Percentiles rank a stretch among this genome's conserved stretches.
Evolutionary conservation across 2,329 filamentous ascomycete genomes (phyloP).

Genomic region (Paraconiothyrium sp.): DNA sequence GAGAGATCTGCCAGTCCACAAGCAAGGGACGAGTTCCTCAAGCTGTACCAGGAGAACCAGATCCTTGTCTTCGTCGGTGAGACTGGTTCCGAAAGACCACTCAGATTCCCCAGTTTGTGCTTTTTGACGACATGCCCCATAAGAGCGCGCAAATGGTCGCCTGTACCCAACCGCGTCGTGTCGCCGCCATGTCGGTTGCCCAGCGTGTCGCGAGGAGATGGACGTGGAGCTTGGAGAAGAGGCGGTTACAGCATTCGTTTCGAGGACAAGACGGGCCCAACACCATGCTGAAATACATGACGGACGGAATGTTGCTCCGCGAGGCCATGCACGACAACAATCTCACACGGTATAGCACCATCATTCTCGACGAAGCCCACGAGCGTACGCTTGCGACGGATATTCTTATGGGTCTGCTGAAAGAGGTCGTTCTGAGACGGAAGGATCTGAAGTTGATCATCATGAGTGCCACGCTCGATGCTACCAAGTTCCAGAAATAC

Average conservation of each 20-base stretch:
- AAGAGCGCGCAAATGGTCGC: conserved; percentile 87
- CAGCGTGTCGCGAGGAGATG: conserved; percentile 97
- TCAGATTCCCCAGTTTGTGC: conserved; percentile 97
- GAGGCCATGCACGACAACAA: conserved; percentile 94
- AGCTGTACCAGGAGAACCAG: conserved; percentile 91
- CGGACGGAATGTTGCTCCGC: conserved; percentile 95
- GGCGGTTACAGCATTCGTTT: conserved; percentile 96
- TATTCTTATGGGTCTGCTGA: conserved; percentile 91
- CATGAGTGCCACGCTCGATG: conserved; percentile 94
- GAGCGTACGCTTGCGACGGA: conserved; percentile 96
- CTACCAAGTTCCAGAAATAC: conserved; percentile 97
- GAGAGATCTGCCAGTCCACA: conserved; percentile 87
- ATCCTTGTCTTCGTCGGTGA: conserved; percentile 99
- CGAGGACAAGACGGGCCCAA: conserved; percentile 87
- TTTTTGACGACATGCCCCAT: conserved; percentile 95
- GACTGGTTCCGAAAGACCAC: conserved; percentile 99
- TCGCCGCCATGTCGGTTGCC: conserved; percentile 96
- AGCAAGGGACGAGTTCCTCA: conserved; percentile 94
- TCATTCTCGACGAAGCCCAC: conserved; percentile 98
- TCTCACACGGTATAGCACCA: conserved; percentile 88
- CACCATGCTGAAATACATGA: conserved; percentile 99
- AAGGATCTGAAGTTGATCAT: conserved; percentile 94
- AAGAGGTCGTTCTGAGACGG: conserved; percentile 87
- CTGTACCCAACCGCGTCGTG: conserved; percentile 96
- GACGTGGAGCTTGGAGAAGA: conserved; percentile 90